These are phyloP conservation scores for Dactylonectria macrodidyma DNA, from an alignment of 2,329 filamentous ascomycete genomes.

Conservation along the genomic window DNA sequence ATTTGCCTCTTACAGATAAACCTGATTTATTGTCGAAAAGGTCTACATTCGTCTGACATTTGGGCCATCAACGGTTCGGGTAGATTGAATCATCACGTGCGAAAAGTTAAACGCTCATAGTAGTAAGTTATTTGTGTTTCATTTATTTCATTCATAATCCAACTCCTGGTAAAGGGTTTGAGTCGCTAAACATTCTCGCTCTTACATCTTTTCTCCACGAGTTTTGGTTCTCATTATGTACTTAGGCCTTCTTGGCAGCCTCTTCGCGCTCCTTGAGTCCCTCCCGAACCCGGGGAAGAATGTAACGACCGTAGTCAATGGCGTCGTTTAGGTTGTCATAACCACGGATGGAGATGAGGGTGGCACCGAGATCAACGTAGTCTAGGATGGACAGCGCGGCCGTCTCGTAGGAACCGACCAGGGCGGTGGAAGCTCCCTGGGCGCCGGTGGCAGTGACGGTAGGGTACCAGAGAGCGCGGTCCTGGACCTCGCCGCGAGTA, in stretches of 20 bases:
- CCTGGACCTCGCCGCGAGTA: constrained; percentile 68
- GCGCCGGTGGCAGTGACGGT: constrained; percentile 74
- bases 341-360: constrained; percentile 72
- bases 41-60: no score
- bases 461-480: constrained; percentile 74
- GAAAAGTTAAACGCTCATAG: background rate
- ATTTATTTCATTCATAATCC: constrained; percentile 5
- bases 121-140: background rate
- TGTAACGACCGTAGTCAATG: constrained; percentile 71
- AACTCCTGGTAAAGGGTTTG: no score
- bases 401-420: constrained; percentile 69
- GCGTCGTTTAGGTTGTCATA: constrained; percentile 74
- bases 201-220: background rate
- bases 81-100: background rate
- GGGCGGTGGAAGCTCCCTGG: constrained; percentile 70
- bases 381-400: constrained; percentile 69
- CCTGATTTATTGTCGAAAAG: no score
- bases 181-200: background rate
- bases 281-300: constrained; percentile 65
- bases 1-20: no score
- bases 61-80: no score
- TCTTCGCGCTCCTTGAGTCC: constrained; percentile 50
- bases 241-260: constrained; percentile 25
- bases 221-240: background rate
- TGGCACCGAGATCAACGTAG: constrained; percentile 69